Percentiles rank a stretch among this genome's conserved stretches.
phyloP scores from a whole-genome alignment of 2,329 filamentous ascomycete genomes.

The Fusarium tupiense region DNA sequence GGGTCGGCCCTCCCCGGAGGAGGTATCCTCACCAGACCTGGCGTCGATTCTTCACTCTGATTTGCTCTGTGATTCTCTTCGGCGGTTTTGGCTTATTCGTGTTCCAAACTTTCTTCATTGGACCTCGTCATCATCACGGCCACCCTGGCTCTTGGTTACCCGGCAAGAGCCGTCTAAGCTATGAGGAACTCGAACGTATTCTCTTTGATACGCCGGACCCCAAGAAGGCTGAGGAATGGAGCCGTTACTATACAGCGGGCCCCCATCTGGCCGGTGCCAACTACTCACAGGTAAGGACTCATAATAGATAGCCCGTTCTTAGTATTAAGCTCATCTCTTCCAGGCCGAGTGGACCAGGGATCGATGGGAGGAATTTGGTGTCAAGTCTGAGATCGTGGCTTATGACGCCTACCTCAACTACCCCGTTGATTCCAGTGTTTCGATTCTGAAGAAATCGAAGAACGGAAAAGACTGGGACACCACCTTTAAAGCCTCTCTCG shows the following conservation, averaged over 20 bases:
- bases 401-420: conserved; percentile 86
- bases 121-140: conserved; percentile 49
- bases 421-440: conserved; percentile 75
- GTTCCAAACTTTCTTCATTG: conserved; percentile 56
- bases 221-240: conserved; percentile 74
- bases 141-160: conserved; percentile 44
- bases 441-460: conserved; percentile 63
- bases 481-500: conserved; percentile 80
- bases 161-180: conserved; percentile 45
- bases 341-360: conserved; percentile 79
- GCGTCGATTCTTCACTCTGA: conserved; percentile 73
- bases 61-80: conserved; percentile 64
- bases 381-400: conserved; percentile 69
- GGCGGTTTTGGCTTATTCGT: conserved; percentile 61
- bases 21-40: conserved; percentile 69
- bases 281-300: conserved; percentile 66
- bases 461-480: conserved; percentile 63
- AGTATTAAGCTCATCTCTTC: conserved; percentile 11
- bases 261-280: conserved; percentile 83
- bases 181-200: conserved; percentile 64
- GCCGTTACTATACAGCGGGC: conserved; percentile 79
- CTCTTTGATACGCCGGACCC: conserved; percentile 67
- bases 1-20: conserved; percentile 60
- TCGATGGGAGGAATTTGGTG: conserved; percentile 76
- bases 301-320: no score